phyloP scores from a whole-genome alignment of 768 basidiomycete genomes.

The Jaapia argillacea region DNA sequence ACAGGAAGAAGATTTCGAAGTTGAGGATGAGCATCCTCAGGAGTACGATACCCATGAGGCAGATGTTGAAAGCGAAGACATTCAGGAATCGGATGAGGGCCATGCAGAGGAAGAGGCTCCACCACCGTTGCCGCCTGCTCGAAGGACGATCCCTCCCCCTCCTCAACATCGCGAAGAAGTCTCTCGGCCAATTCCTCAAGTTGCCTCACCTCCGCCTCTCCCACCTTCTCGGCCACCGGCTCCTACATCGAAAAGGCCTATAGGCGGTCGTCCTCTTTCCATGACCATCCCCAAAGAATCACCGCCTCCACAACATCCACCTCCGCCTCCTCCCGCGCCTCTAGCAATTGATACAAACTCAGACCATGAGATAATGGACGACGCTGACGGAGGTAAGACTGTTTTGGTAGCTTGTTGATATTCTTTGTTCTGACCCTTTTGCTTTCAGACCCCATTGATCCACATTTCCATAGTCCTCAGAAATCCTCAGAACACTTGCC shows the following conservation, averaged over 20 bases:
- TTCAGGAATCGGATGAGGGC: neutral
- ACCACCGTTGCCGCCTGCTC: too few relatives aligned
- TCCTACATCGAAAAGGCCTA: neutral
- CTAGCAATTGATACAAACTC: neutral
- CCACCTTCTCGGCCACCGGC: neutral
- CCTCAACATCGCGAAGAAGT: too few relatives aligned
- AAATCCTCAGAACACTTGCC: conserved; percentile 27
- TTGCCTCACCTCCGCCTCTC: neutral
- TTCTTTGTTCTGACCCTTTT: conserved; percentile 4
- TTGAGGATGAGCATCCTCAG: conserved; percentile 4
- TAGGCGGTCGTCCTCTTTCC: neutral
- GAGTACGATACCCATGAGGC: conserved; percentile 11
- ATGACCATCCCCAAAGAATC: too few relatives aligned
- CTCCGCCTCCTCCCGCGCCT: too few relatives aligned
- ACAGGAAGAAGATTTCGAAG: conserved; percentile 5
- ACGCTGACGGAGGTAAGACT: conserved; percentile 51
- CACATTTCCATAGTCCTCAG: conserved; percentile 45
- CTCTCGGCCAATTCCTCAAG: too few relatives aligned
- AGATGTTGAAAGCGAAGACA: conserved; percentile 4
- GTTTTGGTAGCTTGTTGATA: conserved; percentile 1
- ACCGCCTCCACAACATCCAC: too few relatives aligned
- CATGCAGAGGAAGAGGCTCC: neutral
- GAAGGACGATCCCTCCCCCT: conserved; percentile 1
- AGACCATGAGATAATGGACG: conserved; percentile 40
- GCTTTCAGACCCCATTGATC: conserved; percentile 57